Evolutionary conservation across 495 filamentous ascomycete species (phyloP).

Genomic region (Aspergillus diversus): DNA sequence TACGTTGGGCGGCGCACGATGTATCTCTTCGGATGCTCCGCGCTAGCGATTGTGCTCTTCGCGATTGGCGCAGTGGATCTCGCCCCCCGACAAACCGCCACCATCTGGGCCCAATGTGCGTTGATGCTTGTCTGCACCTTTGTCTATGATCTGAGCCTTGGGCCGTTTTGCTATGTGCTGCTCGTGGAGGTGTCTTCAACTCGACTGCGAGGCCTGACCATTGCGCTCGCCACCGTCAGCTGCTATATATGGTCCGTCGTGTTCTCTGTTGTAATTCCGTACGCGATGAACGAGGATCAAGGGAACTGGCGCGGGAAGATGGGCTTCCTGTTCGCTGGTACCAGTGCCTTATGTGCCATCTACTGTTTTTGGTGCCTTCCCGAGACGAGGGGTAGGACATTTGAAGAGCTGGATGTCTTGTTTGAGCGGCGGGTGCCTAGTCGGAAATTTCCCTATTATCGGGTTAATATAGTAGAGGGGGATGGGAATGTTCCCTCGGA

Average conservation of each 20-base stretch:
- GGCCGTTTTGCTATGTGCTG: slow-evolving; percentile 66
- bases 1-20: slow-evolving; percentile 58
- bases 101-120: slow-evolving; percentile 57
- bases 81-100: slow-evolving; percentile 32
- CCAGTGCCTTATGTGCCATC: slow-evolving; percentile 42
- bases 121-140: slow-evolving; percentile 63
- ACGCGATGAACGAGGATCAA: slow-evolving; percentile 66
- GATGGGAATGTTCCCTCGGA: not conserved
- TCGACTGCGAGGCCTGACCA: slow-evolving; percentile 62
- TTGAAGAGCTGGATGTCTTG: slow-evolving; percentile 59
- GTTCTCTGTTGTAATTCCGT: slow-evolving; percentile 68
- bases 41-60: slow-evolving; percentile 55
- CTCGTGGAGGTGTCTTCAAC: slow-evolving; percentile 63
- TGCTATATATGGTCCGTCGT: slow-evolving; percentile 61
- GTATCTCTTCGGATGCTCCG: slow-evolving; percentile 54
- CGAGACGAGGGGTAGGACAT: slow-evolving; percentile 64
- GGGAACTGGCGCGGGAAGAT: slow-evolving; percentile 66
- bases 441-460: slow-evolving; percentile 32
- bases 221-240: slow-evolving; percentile 62
- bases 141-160: slow-evolving; percentile 62
- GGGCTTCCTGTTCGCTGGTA: slow-evolving; percentile 67
- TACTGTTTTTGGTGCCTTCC: slow-evolving; percentile 62
- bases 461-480: slow-evolving; percentile 23
- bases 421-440: slow-evolving; percentile 54
- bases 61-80: slow-evolving; percentile 63